Evolutionary conservation across 495 filamentous ascomycete genomes (phyloP).

Genomic region (Penicillium cosmopolitanum): DNA sequence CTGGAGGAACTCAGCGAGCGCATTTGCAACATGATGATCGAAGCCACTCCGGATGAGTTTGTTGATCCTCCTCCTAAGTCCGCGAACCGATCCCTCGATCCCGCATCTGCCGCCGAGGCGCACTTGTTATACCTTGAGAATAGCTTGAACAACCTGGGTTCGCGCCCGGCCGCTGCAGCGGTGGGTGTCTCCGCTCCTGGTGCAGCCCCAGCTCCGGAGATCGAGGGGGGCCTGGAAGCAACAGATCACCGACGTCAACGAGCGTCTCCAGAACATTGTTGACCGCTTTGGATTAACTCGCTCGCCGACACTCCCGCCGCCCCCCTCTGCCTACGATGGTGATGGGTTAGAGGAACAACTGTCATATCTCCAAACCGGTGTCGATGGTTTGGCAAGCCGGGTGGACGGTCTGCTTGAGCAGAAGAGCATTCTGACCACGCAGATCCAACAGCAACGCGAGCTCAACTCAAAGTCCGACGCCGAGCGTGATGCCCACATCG

Average conservation of each 20-base stretch:
- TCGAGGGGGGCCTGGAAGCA: slow-evolving; percentile 42
- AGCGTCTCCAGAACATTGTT: slow-evolving; percentile 54
- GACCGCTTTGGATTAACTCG: slow-evolving; percentile 49
- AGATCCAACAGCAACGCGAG: slow-evolving; percentile 91
- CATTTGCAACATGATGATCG: slow-evolving; percentile 67
- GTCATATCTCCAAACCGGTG: slow-evolving; percentile 61
- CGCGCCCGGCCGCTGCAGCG: slow-evolving; percentile 11
- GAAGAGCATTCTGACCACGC: slow-evolving; percentile 78
- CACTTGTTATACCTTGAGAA: slow-evolving; percentile 58
- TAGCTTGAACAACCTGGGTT: slow-evolving; percentile 41
- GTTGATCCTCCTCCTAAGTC: slow-evolving; percentile 39
- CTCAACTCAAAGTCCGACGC: slow-evolving; percentile 71
- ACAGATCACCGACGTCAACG: slow-evolving; percentile 54
- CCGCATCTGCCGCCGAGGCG: slow-evolving; percentile 38
- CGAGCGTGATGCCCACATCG: slow-evolving; percentile 58
- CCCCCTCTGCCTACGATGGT: slow-evolving; percentile 48
- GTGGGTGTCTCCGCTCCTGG: not conserved
- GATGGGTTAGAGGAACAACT: slow-evolving; percentile 55
- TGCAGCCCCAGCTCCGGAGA: slow-evolving; percentile 18
- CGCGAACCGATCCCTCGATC: slow-evolving; percentile 24
- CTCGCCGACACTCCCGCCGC: slow-evolving; percentile 49
- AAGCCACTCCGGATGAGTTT: slow-evolving; percentile 54
- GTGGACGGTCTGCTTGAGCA: slow-evolving; percentile 71
- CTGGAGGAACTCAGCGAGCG: slow-evolving; percentile 74
- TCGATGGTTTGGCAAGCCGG: slow-evolving; percentile 70